Evolutionary conservation across 2,329 filamentous ascomycete genomes (phyloP), one percentile per base, ranked within the genome.

Genomic region (Pseudohalonectria lignicola): DNA sequence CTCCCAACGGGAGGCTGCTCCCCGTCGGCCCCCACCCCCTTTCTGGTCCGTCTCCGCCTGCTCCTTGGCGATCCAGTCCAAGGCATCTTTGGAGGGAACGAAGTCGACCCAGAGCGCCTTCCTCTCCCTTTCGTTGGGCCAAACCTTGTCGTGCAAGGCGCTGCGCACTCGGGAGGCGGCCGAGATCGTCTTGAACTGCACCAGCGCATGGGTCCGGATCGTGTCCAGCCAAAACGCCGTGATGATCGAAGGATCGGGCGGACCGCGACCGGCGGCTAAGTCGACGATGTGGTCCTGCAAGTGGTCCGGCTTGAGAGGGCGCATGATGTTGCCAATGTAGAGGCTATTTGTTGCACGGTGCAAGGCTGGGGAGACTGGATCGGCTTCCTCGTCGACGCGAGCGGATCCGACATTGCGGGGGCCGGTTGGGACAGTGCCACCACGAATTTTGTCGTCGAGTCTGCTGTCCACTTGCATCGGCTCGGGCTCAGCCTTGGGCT

Each of bases 41-140:
- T 4, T 4, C 16, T 18, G 30, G 10, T n/a, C 15, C 8, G 61
- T 49, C 12, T 53, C 56, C 3, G 64, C 56, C 48, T 78, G 63
- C 56, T 94, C 86, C 30, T 61, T 69, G 7, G 75, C 69, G 41
- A 93, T 80, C 86, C 87, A 96, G 18, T 72, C 71, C 12, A 64
- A 56, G 4, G 93, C 70, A 45, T 77, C 75, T 19, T 86, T 77
- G 15, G 82, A 73, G 0, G 90, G 90, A 16, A 96, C 71, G 55
- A 92, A 96, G 55, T 98, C 92, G 4, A 86, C 85, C 74, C 82
- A 93, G 1, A 96, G 69, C 1, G 79, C 71, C 55, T 92, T 93
- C 23, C 92, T 74, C 47, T 81, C 84, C 41, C 80, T 77, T 60
- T 96, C 90, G 41, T 87, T 76, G 1, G 90, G 90, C 86, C 88